Evolutionary conservation across 2,329 filamentous ascomycete genomes (phyloP), one percentile per base, ranked within the genome.

Genomic region (Aspergillus terreus): DNA sequence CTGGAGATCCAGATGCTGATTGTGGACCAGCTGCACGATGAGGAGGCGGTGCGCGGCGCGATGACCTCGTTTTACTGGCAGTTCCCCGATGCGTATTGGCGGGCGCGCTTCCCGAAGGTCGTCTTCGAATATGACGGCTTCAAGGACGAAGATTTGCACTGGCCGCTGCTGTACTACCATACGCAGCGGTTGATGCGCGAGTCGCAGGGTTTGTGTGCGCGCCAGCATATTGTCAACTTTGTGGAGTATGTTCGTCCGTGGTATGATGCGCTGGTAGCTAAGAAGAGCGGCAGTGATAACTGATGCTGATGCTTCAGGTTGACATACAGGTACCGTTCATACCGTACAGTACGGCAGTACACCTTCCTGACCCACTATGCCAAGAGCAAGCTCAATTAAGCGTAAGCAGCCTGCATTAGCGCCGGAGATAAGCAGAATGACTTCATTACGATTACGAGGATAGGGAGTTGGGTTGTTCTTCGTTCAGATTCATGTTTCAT

Each of bases 401-500:
- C 43, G 52, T 57, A 43, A 57, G 54, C 52, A 55, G 35, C 19
- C n/a, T 50, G 54, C 54, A 55, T 57, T 57, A 55, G 52, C 47
- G 54, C 30, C 35, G 50, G 50, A 11, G 41, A 46, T 51, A 51
- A 46, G 21, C 10, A n/a, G 6, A 15, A 38, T 44, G 38, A 49
- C 40, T 25, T 48, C 35, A 48, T 42, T 23, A 23, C 6, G 23
- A 5, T 5, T 23, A 19, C 19, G 19, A 6, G 23, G 23, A 6
- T 6, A 23, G 23, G 6, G 23, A 23, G 23, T 23, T 23, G 23
- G 23, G 0, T 23, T 23, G 5, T 23, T 23, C 5, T 23, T 23
- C 23, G 6, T 23, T 23, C 19, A 19, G 19, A 19, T 19, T 19
- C 19, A 19, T 19, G 19, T 19, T 19, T 19, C 19, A 19, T 19